phyloP scores from a whole-genome alignment of 768 basidiomycete genomes.

The Kwoniella pini region DNA sequence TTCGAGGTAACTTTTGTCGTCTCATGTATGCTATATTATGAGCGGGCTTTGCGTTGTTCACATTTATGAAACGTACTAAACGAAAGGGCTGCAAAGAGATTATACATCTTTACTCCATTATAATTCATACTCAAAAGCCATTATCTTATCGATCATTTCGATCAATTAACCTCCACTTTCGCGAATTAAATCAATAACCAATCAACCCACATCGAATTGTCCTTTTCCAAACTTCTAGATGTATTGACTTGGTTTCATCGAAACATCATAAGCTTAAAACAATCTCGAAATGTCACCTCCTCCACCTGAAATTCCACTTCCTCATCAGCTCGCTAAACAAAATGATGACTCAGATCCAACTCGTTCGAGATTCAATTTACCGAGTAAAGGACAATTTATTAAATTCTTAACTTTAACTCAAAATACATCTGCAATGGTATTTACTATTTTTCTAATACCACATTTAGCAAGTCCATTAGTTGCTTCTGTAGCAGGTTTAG shows the following conservation, averaged over 20 bases:
- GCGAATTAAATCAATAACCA: not conserved
- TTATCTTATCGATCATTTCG: too few species aligned
- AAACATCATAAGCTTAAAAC: not conserved
- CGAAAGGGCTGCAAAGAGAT: too few species aligned
- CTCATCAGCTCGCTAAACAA: slow-evolving; percentile 1
- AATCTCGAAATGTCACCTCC: slow-evolving; percentile 10
- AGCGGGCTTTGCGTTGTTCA: too few species aligned
- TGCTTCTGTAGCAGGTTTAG: slow-evolving; percentile 71
- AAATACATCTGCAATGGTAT: slow-evolving; percentile 73
- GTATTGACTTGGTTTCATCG: too few species aligned
- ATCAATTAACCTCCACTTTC: not conserved
- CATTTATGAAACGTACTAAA: too few species aligned
- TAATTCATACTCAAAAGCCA: too few species aligned
- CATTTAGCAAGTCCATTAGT: slow-evolving; percentile 74
- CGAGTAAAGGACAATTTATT: slow-evolving; percentile 40
- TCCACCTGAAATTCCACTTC: slow-evolving; percentile 6
- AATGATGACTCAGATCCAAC: not conserved
- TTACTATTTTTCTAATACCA: slow-evolving; percentile 72
- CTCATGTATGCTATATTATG: too few species aligned
- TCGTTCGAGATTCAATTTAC: not conserved
- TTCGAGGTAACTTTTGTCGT: too few species aligned
- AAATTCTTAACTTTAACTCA: slow-evolving; percentile 61
- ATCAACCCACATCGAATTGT: not conserved
- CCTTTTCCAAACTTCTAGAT: too few species aligned
- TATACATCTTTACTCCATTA: too few species aligned